Conservation (phyloP, 257 asterid species). For the Prunella vulgaris region DNA sequence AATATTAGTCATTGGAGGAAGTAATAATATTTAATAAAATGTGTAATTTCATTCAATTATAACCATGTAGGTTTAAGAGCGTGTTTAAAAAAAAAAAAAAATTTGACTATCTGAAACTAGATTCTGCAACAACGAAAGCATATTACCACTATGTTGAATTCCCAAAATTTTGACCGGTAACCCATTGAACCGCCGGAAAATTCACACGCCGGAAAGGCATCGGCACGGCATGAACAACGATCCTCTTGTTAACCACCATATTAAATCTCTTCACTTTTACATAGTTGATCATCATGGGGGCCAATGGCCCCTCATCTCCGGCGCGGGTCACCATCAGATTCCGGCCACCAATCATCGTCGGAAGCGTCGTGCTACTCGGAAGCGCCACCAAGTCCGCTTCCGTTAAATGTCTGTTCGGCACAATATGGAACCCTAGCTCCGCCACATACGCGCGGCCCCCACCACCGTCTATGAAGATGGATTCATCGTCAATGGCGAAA, state of each 20-base stretch:
- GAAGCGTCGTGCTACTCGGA: conserved; percentile 36
- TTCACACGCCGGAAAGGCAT: conserved; percentile 46
- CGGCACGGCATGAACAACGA: conserved; percentile 66
- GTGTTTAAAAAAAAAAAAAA: too few species aligned
- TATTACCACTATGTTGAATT: background rate
- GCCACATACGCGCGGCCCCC: conserved; percentile 54
- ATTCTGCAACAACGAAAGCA: background rate
- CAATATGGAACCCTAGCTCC: conserved; percentile 55
- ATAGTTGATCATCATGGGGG: conserved; percentile 65
- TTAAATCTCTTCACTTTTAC: conserved; percentile 47
- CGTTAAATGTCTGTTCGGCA: conserved; percentile 52
- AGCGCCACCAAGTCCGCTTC: conserved; percentile 44
- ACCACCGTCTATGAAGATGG: conserved; percentile 52
- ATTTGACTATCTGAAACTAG: background rate
- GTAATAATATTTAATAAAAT: too few species aligned
- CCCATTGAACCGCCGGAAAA: background rate
- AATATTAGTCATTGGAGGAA: too few species aligned
- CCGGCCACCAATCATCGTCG: conserved; percentile 55
- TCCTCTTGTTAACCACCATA: conserved; percentile 49
- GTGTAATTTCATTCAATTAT: too few species aligned
- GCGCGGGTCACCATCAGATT: conserved; percentile 57
- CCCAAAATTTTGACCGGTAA: background rate
- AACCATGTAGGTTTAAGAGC: too few species aligned
- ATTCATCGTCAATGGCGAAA: conserved; percentile 64
- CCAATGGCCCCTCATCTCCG: conserved; percentile 56